Evolutionary conservation across 192 early-diverging fungal genomes (phyloP).

Genomic region (Umbelopsis isabellina): DNA sequence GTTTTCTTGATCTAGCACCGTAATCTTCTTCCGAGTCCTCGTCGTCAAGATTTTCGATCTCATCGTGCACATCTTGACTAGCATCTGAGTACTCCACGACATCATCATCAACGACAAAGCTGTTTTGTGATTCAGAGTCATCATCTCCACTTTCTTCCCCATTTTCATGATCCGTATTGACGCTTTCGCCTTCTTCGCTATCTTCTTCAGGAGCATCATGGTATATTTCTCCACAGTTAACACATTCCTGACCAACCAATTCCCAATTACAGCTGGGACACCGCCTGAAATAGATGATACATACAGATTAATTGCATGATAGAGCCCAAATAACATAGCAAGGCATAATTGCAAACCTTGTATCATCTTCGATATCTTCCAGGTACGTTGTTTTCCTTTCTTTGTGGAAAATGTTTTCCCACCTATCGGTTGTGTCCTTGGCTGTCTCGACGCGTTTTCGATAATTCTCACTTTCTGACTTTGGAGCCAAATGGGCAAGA

Average conservation of each 20-base stretch:
- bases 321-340: too few species aligned
- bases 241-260: conserved; percentile 6
- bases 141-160: background rate
- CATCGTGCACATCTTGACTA: background rate
- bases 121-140: background rate
- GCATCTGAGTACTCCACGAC: background rate
- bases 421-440: background rate
- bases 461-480: conserved; percentile 2
- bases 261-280: conserved; percentile 3
- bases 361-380: conserved; percentile 1
- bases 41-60: background rate
- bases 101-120: conserved; percentile 20
- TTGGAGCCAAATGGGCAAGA: background rate
- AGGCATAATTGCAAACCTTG: background rate
- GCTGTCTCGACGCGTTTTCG: conserved; percentile 1
- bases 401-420: conserved; percentile 8
- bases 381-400: conserved; percentile 2
- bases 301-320: background rate
- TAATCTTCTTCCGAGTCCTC: background rate
- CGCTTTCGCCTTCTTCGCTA: conserved; percentile 8
- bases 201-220: conserved; percentile 8
- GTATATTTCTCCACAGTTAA: conserved; percentile 11
- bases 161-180: background rate
- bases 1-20: background rate
- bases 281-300: background rate